Evolutionary conservation across 2,329 filamentous ascomycete species (phyloP).

Genomic region (Penicillium sp.): DNA sequence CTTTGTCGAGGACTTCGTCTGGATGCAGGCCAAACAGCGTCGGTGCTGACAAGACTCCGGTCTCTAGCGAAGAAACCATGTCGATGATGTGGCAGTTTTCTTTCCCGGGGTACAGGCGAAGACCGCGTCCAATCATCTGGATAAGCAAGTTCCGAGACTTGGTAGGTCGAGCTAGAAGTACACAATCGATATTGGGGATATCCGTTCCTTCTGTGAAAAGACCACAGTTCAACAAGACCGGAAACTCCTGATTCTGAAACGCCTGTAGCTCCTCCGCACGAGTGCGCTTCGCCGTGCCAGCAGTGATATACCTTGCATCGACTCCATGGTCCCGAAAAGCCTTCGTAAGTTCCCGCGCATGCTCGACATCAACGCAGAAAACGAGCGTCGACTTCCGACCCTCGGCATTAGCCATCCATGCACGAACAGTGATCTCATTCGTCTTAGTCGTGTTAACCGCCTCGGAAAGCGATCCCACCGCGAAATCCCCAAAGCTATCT

Average conservation of each 20-base stretch:
- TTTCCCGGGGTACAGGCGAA: constrained; percentile 78
- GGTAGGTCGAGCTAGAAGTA: constrained; percentile 82
- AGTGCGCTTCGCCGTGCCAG: constrained; percentile 67
- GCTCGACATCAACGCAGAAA: constrained; percentile 87
- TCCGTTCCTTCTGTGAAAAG: constrained; percentile 98
- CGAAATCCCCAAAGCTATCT: constrained; percentile 71
- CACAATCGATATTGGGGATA: constrained; percentile 94
- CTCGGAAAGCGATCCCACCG: constrained; percentile 68
- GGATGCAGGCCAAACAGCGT: constrained; percentile 93
- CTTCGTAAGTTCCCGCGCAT: constrained; percentile 70
- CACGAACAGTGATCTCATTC: constrained; percentile 79
- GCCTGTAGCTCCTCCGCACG: constrained; percentile 67
- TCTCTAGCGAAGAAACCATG: constrained; percentile 81
- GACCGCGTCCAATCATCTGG: constrained; percentile 95
- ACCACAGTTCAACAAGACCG: constrained; percentile 88
- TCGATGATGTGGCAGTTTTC: constrained; percentile 91
- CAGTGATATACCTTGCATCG: constrained; percentile 82
- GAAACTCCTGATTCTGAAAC: constrained; percentile 73
- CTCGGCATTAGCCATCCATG: constrained; percentile 75
- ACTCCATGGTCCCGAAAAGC: constrained; percentile 73
- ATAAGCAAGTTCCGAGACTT: constrained; percentile 88
- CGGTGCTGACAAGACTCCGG: constrained; percentile 83
- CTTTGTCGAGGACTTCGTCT: constrained; percentile 66
- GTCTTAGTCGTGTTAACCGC: constrained; percentile 77
- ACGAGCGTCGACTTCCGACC: constrained; percentile 79